A percentile compares a stretch with the other conserved stretches of the same genome.
These are phyloP conservation scores for Zygoascus tannicola DNA, from an alignment of 805 yeast genomes.

Conservation along the genomic window DNA sequence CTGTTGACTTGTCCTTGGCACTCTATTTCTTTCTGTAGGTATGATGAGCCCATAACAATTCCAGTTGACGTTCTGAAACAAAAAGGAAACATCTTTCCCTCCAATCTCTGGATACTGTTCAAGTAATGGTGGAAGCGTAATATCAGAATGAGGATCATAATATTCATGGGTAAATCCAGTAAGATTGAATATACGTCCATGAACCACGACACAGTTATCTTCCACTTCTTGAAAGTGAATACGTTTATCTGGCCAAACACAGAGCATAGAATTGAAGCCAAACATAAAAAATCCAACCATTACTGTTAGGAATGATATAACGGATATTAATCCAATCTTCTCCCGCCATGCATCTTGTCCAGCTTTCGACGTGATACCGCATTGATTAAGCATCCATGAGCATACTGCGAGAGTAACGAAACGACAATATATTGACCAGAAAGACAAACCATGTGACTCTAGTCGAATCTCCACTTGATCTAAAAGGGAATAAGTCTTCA, in stretches of 20 bases:
- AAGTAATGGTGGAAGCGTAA: neutral
- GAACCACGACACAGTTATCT: constrained; percentile 50
- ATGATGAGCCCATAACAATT: constrained; percentile 4
- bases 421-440: constrained; percentile 43
- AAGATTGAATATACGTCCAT: constrained; percentile 64
- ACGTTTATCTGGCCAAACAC: constrained; percentile 39
- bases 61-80: constrained; percentile 10
- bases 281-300: constrained; percentile 37
- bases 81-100: constrained; percentile 7
- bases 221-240: constrained; percentile 45
- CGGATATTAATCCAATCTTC: constrained; percentile 22
- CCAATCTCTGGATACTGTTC: constrained; percentile 5
- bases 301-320: constrained; percentile 6
- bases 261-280: constrained; percentile 67
- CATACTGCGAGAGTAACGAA: constrained; percentile 81
- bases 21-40: constrained; percentile 20
- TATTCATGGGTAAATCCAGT: constrained; percentile 47
- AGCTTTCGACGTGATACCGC: constrained; percentile 57
- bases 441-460: neutral
- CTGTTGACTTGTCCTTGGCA: constrained; percentile 44
- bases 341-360: constrained; percentile 88
- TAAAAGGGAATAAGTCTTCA: neutral
- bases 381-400: constrained; percentile 46
- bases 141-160: neutral
- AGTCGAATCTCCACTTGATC: neutral